Conservation (phyloP, 192 early-diverging fungal genomes). For the Entophlyctis helioformis region DNA sequence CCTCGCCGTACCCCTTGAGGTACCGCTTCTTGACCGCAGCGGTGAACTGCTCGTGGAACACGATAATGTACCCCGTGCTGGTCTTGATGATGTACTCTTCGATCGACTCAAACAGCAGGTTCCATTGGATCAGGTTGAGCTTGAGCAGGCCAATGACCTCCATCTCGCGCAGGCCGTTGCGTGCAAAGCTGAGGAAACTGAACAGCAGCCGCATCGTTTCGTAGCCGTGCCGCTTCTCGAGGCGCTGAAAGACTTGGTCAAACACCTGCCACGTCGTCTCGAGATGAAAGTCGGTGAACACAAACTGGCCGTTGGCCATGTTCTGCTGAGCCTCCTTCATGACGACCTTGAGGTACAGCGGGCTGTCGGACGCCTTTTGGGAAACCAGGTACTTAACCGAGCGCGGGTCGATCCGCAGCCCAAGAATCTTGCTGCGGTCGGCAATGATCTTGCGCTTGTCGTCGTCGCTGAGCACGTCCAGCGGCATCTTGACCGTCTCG, state of each 20-base stretch:
- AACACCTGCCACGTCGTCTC: too few species aligned
- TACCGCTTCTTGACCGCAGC: conserved; percentile 1
- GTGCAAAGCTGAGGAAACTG: not conserved
- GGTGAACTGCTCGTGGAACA: conserved; percentile 5
- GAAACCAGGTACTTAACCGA: too few species aligned
- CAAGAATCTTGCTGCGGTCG: too few species aligned
- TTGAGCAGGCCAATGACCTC: conserved; percentile 3
- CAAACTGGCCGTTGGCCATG: too few species aligned
- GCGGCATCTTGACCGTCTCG: too few species aligned
- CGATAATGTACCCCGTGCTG: conserved; percentile 2
- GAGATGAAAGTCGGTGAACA: too few species aligned
- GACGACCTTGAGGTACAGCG: too few species aligned
- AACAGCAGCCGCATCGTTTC: not conserved
- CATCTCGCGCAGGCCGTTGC: conserved; percentile 1
- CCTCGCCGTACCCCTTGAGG: not conserved
- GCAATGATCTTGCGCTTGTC: too few species aligned
- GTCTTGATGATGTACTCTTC: not conserved
- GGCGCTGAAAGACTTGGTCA: not conserved
- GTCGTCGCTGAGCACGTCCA: too few species aligned
- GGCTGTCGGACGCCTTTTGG: too few species aligned
- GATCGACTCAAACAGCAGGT: conserved; percentile 1
- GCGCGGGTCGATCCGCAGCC: too few species aligned
- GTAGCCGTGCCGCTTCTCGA: not conserved
- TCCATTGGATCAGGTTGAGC: conserved; percentile 2
- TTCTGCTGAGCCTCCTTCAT: too few species aligned